These are phyloP conservation scores for Stagonosporopsis cucurbitacearum DNA, from an alignment of 2,329 filamentous ascomycete species.

Conservation along the genomic window DNA sequence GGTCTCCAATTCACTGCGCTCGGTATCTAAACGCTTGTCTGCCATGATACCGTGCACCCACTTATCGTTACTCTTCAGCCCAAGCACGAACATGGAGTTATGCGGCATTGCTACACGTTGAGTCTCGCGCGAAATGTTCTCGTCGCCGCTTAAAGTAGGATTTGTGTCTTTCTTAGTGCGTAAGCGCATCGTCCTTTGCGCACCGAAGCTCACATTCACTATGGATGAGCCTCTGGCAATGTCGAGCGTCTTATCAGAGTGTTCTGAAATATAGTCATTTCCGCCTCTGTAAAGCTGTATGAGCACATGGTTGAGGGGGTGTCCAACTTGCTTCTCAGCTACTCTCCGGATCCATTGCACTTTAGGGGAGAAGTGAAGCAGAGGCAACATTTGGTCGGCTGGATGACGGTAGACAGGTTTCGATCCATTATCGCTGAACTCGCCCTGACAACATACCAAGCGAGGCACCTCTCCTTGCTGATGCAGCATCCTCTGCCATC, in stretches of 20 bases:
- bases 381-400: conserved; percentile 81
- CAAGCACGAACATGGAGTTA: conserved; percentile 86
- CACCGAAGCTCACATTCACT: conserved; percentile 92
- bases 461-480: conserved; percentile 90
- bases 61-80: conserved; percentile 77
- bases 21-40: conserved; percentile 74
- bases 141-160: conserved; percentile 33
- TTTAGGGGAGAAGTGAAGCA: conserved; percentile 76
- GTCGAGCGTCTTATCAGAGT: conserved; percentile 96
- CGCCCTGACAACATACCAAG: conserved; percentile 87
- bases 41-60: conserved; percentile 94
- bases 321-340: conserved; percentile 76
- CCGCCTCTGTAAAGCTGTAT: conserved; percentile 93
- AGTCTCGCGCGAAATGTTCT: conserved; percentile 55
- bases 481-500: conserved; percentile 92
- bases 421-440: conserved; percentile 69
- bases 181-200: conserved; percentile 86
- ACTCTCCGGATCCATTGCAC: conserved; percentile 71
- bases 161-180: conserved; percentile 72
- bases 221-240: conserved; percentile 82
- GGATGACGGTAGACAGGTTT: conserved; percentile 96
- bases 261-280: conserved; percentile 91
- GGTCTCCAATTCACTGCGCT: conserved; percentile 73
- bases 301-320: conserved; percentile 86
- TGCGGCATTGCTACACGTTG: conserved; percentile 80